phyloP scores from a whole-genome alignment of 2,329 filamentous ascomycete genomes.

The Sclerotinia nivalis region DNA sequence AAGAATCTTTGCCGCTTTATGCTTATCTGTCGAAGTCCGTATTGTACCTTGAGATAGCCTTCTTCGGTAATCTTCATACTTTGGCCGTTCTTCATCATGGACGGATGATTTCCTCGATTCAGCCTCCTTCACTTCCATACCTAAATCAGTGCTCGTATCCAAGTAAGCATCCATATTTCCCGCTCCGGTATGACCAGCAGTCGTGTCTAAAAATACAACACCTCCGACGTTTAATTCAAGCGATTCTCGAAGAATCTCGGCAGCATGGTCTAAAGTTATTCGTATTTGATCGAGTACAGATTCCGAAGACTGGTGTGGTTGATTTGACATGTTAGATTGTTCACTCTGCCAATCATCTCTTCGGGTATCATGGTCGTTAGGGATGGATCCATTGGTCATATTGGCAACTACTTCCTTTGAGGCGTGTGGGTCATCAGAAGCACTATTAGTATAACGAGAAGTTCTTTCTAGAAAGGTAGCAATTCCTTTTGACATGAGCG shows the following conservation, averaged over 20 bases:
- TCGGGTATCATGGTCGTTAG: not conserved
- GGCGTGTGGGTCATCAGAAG: not conserved
- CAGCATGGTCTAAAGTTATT: constrained; percentile 36
- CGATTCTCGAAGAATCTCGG: constrained; percentile 37
- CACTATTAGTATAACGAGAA: constrained; percentile 13
- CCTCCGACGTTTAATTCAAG: constrained; percentile 37
- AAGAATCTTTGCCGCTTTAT: constrained; percentile 35
- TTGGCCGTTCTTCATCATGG: not conserved
- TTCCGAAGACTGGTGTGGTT: constrained; percentile 13
- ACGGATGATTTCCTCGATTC: not conserved
- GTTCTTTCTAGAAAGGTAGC: constrained; percentile 52
- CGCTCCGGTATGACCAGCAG: constrained; percentile 30
- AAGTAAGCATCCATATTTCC: constrained; percentile 25
- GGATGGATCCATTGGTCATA: not conserved
- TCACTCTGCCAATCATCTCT: not conserved
- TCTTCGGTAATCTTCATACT: constrained; percentile 4
- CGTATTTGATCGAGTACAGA: constrained; percentile 37
- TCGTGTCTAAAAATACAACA: constrained; percentile 38
- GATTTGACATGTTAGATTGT: not conserved
- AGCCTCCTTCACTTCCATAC: constrained; percentile 24
- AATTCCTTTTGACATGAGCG: constrained; percentile 53
- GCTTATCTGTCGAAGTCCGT: constrained; percentile 30
- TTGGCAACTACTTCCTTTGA: not conserved
- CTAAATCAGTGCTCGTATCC: constrained; percentile 27
- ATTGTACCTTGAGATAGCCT: constrained; percentile 27